Conservation (phyloP, 139 green algal genomes). For the Desmodesmus armatus region DNA sequence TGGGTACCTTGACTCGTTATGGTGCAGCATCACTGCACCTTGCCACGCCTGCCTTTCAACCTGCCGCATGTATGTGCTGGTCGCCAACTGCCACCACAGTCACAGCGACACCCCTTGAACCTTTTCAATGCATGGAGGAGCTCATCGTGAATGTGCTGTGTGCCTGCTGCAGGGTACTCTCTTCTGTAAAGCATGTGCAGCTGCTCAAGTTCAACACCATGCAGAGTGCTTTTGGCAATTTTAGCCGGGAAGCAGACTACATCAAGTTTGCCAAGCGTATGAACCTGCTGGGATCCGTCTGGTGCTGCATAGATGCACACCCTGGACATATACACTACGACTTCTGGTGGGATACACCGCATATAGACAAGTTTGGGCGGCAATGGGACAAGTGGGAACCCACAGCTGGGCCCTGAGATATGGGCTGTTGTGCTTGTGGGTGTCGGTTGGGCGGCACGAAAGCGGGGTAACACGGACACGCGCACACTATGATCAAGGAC, state of each 20-base stretch:
- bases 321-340: conserved; percentile 96
- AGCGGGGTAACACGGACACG: too few relatives aligned
- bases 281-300: conserved; percentile 78
- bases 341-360: conserved; percentile 77
- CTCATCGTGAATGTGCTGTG: too few relatives aligned
- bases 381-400: conserved; percentile 68
- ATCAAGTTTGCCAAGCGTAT: conserved; percentile 74
- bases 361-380: conserved; percentile 76
- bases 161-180: conserved; percentile 32
- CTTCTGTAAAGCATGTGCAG: conserved; percentile 35
- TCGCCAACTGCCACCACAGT: background rate
- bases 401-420: conserved; percentile 71
- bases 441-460: too few relatives aligned
- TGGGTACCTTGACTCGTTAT: background rate
- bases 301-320: conserved; percentile 91
- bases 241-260: conserved; percentile 40
- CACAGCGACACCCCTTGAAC: background rate
- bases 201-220: conserved; percentile 76
- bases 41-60: background rate
- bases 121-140: too few relatives aligned
- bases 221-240: conserved; percentile 62
- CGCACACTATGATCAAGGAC: too few relatives aligned
- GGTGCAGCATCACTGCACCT: background rate
- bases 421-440: background rate
- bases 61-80: background rate